Conservation (phyloP, 441 rosid genomes). For the Populus tomentosa region DNA sequence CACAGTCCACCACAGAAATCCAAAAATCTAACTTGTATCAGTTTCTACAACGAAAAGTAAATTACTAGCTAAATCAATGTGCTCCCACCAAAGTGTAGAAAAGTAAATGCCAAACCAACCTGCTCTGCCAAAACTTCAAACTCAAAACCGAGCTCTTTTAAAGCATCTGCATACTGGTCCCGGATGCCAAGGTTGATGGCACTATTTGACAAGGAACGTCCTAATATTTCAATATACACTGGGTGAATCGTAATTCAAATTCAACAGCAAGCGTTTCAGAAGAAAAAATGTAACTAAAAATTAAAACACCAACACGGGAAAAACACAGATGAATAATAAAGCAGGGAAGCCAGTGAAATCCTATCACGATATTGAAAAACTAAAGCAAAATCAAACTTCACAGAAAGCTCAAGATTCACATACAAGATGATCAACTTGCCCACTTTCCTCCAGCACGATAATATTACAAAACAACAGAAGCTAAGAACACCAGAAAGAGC, state of each 20-base stretch:
- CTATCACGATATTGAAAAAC: not conserved
- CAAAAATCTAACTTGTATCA: not conserved
- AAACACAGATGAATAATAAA: not conserved
- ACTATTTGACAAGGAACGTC: conserved; percentile 51
- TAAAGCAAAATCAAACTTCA: not conserved
- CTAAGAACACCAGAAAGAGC: not conserved
- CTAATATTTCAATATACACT: conserved; percentile 23
- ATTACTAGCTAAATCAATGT: conserved; percentile 2
- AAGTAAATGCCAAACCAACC: conserved; percentile 26
- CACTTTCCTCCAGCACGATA: not conserved
- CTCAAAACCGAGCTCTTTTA: conserved; percentile 52
- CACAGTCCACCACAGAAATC: not conserved
- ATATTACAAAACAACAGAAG: not conserved
- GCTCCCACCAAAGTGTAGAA: not conserved
- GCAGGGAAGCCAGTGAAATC: not conserved
- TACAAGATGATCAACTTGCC: not conserved
- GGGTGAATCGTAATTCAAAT: not conserved
- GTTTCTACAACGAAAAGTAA: not conserved
- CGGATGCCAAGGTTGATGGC: conserved; percentile 47
- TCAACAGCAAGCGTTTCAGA: not conserved
- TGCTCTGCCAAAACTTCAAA: conserved; percentile 55
- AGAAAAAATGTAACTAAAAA: not conserved
- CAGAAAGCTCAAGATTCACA: not conserved
- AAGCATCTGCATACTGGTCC: conserved; percentile 45
- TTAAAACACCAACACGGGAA: not conserved